Base-by-base conservation (phyloP, 805 yeast genomes). In the Kazachstania bromeliacearum region DNA sequence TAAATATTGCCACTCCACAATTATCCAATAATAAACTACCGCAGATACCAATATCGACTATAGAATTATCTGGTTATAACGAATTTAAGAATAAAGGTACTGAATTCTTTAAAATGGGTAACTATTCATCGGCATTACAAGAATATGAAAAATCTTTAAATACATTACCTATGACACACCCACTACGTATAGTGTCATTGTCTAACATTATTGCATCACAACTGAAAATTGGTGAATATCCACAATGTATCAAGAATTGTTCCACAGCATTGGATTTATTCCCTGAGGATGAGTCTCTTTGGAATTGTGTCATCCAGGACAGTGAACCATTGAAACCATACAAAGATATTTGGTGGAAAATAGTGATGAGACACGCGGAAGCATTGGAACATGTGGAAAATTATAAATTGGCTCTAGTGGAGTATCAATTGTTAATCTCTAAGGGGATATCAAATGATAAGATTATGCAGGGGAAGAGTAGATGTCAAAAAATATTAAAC, bases 361-460 rank as follows among this genome's bases (percentile, higher is more conserved):
- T 89, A 13, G 56, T 75, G 33, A 60, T 72, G 2, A 75, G 80
- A 41, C 73, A 75, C 43, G 96, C 96, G 0, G 96, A 92, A 51
- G 79, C 89, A 2, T 66, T 77, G 28, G 99, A 92, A 59, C 75
- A 76, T 56, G 50, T 77, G 36, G 99, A 92, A 49, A 71, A 70
- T 45, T 84, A 70, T 57, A 53, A 67, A 37, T 77, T 70, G 5
- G 79, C 96, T 0, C 63, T 83, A 18, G 64, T 58, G 0, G 53
- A 72, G 5, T 89, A 85, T 66, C 71, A 69, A 39, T 56, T 64
- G 23, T 65, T 88, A 34, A 67, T 92, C 13, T 72, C 74, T 38
- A 72, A 75, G 40, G 95, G 95, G 0, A 73, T 72, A 17, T 71
- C 77, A 2, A 72, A 75, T 22, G 74, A 77, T 40, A 64, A 71